Percentiles rank a stretch among this genome's conserved stretches.
phyloP scores from a whole-genome alignment of 1,139 yeast species.

The Geotrichum carabidarum region DNA sequence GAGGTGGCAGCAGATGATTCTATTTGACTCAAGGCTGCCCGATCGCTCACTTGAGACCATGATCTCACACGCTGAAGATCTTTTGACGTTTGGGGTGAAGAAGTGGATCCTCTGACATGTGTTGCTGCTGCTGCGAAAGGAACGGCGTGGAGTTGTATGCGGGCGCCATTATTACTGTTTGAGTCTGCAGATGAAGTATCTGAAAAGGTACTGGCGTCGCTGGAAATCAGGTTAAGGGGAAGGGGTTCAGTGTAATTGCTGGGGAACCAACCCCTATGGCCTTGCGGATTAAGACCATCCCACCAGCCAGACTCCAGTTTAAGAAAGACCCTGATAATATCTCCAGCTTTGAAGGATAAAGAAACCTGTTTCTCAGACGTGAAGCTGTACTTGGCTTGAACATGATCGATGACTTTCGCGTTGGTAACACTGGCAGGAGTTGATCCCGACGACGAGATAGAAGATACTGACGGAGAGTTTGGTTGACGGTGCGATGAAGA shows the following conservation, averaged over 20 bases:
- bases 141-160: background rate
- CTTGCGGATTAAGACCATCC: slow-evolving; percentile 34
- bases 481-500: background rate
- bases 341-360: slow-evolving; percentile 56
- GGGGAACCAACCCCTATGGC: slow-evolving; percentile 38
- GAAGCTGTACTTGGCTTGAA: slow-evolving; percentile 58
- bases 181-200: background rate
- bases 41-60: too few relatives aligned
- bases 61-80: too few relatives aligned
- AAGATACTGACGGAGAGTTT: background rate
- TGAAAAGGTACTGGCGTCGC: background rate
- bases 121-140: too few relatives aligned
- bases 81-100: too few relatives aligned
- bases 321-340: slow-evolving; percentile 54
- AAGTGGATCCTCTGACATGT: too few relatives aligned
- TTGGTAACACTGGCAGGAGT: background rate
- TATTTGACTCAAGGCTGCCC: background rate
- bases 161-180: slow-evolving; percentile 1
- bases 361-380: slow-evolving; percentile 62
- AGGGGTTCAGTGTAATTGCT: slow-evolving; percentile 29
- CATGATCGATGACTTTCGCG: slow-evolving; percentile 23
- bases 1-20: background rate
- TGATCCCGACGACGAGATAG: slow-evolving; percentile 2
- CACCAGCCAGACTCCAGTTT: slow-evolving; percentile 43
- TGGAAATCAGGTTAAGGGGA: background rate